phyloP scores from a whole-genome alignment of 2,329 filamentous ascomycete species.

The Zasmidium angulare region DNA sequence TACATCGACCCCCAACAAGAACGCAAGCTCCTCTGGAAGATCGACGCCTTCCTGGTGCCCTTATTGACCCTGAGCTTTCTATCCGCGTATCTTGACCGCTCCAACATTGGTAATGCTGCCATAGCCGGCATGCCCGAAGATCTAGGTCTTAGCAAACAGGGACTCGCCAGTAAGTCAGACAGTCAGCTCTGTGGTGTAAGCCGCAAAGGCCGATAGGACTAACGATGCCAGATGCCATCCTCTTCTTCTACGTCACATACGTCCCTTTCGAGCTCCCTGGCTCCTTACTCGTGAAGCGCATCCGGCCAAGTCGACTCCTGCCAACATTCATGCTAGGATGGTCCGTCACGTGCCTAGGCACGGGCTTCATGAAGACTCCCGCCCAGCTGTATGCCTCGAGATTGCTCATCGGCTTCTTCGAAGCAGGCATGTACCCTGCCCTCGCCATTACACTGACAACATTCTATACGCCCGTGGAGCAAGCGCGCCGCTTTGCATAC shows the following conservation, averaged over 20 bases:
- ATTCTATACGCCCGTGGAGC: conserved; percentile 43
- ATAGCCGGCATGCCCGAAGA: background rate
- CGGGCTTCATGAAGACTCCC: background rate
- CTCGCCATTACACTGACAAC: conserved; percentile 41
- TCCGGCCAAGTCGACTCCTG: background rate
- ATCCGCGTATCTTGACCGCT: background rate
- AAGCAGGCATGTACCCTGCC: conserved; percentile 28
- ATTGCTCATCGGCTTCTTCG: background rate
- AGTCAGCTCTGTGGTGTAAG: no score
- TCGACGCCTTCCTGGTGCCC: background rate
- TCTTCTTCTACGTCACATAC: background rate
- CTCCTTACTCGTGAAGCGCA: background rate
- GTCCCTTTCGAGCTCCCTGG: background rate
- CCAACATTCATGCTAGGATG: background rate
- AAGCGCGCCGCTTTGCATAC: conserved; percentile 38
- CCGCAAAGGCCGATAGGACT: no score
- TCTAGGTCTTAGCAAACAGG: background rate
- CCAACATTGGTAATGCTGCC: background rate
- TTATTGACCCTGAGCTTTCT: background rate
- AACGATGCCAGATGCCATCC: background rate
- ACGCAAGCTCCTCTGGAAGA: background rate
- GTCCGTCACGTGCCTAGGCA: background rate
- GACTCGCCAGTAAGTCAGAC: background rate
- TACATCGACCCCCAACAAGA: background rate
- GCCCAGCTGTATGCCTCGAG: background rate